Conservation (phyloP, 768 basidiomycete genomes). For the Gloeostereum incarnatum region DNA sequence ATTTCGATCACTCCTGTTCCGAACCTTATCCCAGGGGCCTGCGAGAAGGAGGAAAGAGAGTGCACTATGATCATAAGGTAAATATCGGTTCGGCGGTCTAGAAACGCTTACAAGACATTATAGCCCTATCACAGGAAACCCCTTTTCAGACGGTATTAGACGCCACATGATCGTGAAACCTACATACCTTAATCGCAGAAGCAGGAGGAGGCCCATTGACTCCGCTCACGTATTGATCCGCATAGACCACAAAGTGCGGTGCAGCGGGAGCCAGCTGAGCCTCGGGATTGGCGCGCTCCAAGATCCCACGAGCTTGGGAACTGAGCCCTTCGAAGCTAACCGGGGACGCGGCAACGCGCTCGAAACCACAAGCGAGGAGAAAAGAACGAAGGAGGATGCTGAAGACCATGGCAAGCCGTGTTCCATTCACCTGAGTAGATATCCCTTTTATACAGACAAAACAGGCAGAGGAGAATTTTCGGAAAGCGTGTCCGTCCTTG, state of each 20-base stretch:
- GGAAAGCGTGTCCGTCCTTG: too few species aligned
- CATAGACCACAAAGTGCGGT: conserved; percentile 42
- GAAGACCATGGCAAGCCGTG: background rate
- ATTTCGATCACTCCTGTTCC: background rate
- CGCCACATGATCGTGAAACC: conserved; percentile 1
- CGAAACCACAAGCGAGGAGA: too few species aligned
- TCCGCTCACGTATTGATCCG: conserved; percentile 32
- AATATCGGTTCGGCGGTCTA: conserved; percentile 1
- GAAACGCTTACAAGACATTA: conserved; percentile 41
- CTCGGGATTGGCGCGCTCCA: conserved; percentile 22
- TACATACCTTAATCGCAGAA: conserved; percentile 30
- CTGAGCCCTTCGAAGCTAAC: conserved; percentile 4
- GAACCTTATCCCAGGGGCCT: conserved; percentile 49
- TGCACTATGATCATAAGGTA: conserved; percentile 18
- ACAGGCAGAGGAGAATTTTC: too few species aligned
- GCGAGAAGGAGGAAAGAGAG: conserved; percentile 46
- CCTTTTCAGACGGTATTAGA: too few species aligned
- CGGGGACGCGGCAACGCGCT: background rate
- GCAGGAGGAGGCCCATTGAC: conserved; percentile 37
- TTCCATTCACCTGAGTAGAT: too few species aligned
- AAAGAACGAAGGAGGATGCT: background rate
- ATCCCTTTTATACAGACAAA: too few species aligned
- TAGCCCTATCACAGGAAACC: conserved; percentile 32
- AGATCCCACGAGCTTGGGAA: conserved; percentile 5
- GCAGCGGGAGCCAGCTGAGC: conserved; percentile 40